Evolutionary conservation across 768 basidiomycete species (phyloP).

Genomic region (Naganishia kalamii): DNA sequence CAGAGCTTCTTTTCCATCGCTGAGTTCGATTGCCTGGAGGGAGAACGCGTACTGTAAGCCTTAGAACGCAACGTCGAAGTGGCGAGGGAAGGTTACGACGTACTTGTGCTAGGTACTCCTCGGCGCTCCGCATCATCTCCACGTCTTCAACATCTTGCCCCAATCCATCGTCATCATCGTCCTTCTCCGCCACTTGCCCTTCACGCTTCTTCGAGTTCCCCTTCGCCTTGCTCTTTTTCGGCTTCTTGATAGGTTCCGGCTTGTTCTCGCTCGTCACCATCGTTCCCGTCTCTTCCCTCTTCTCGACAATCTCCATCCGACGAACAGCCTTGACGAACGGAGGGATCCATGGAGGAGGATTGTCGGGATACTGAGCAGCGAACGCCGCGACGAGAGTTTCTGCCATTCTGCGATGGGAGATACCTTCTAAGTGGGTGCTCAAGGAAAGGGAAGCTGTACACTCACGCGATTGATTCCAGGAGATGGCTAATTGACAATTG

Average conservation of each 20-base stretch:
- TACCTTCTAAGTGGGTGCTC: too few relatives aligned
- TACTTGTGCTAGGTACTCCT: not conserved
- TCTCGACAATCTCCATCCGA: not conserved
- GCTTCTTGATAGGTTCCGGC: not conserved
- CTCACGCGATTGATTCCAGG: too few relatives aligned
- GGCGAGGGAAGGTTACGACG: not conserved
- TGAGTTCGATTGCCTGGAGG: not conserved
- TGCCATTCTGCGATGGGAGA: not conserved
- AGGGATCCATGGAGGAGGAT: not conserved
- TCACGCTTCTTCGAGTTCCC: not conserved
- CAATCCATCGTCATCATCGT: not conserved
- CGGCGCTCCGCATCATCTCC: not conserved
- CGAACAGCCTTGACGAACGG: not conserved
- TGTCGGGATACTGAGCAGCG: not conserved
- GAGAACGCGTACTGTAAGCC: not conserved
- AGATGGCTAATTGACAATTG: too few relatives aligned
- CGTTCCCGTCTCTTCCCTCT: not conserved
- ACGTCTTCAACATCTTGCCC: not conserved
- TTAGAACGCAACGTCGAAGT: not conserved
- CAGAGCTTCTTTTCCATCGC: not conserved
- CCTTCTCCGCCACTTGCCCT: not conserved
- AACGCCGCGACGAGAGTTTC: not conserved
- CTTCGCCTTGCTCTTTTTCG: not conserved
- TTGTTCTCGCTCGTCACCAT: not conserved
- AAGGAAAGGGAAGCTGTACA: not conserved